These are phyloP conservation scores for Harrya chromipes DNA, from an alignment of 768 basidiomycete species.

Conservation along the genomic window DNA sequence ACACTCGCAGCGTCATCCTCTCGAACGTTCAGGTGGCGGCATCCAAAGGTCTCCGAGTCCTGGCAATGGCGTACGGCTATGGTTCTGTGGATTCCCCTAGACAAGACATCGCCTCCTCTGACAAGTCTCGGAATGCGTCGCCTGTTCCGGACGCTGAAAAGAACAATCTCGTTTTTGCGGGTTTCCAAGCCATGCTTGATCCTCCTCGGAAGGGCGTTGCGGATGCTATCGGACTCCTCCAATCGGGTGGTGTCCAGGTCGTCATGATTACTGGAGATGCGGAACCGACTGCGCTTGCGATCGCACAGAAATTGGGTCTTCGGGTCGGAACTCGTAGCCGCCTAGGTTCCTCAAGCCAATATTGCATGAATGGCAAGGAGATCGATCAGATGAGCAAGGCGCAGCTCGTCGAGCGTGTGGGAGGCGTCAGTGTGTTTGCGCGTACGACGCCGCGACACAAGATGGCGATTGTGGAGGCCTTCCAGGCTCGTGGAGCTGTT, in stretches of 20 bases:
- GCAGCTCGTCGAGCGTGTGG: constrained; percentile 82
- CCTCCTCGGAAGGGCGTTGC: constrained; percentile 94
- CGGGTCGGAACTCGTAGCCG: constrained; percentile 49
- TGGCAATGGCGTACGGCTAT: constrained; percentile 90
- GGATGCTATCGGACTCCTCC: constrained; percentile 77
- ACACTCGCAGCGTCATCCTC: constrained; percentile 64
- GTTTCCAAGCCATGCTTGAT: constrained; percentile 94
- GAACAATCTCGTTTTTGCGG: constrained; percentile 77
- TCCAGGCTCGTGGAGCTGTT: constrained; percentile 83
- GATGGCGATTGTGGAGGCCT: constrained; percentile 95
- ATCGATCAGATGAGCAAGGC: constrained; percentile 81
- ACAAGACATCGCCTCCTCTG: constrained; percentile 18
- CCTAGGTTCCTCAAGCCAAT: constrained; percentile 29
- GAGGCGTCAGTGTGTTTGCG: constrained; percentile 84
- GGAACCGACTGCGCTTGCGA: constrained; percentile 85
- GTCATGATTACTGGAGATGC: constrained; percentile 99
- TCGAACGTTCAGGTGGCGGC: constrained; percentile 71
- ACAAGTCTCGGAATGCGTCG: constrained; percentile 24
- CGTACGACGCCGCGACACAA: constrained; percentile 96
- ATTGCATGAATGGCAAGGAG: constrained; percentile 74
- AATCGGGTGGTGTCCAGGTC: constrained; percentile 88
- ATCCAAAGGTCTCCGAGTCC: constrained; percentile 74
- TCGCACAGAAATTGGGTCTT: constrained; percentile 83
- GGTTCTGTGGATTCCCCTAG: constrained; percentile 48
- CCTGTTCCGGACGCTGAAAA: constrained; percentile 35